phyloP scores from a whole-genome alignment of 2,329 filamentous ascomycete genomes.

The Tympanopsis confertula region DNA sequence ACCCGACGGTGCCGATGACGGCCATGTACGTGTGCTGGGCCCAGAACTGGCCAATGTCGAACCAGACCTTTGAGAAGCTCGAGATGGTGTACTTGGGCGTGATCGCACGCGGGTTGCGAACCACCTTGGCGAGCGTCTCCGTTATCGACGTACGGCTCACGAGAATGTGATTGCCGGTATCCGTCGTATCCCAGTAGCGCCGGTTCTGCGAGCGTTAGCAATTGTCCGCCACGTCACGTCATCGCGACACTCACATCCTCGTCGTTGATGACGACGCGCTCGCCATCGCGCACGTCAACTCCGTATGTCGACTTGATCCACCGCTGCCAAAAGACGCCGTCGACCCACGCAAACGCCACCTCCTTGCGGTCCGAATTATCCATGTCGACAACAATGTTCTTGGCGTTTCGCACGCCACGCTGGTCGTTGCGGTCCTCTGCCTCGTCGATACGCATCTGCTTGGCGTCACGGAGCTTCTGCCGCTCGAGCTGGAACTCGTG shows the following conservation, averaged over 20 bases:
- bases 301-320: constrained; percentile 95
- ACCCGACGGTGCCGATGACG: constrained; percentile 41
- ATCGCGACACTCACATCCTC: constrained; percentile 64
- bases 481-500: constrained; percentile 84
- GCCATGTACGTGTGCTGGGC: constrained; percentile 47
- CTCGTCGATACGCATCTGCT: constrained; percentile 91
- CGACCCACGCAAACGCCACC: constrained; percentile 92
- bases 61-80: constrained; percentile 29
- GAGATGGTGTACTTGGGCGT: constrained; percentile 34
- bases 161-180: constrained; percentile 49
- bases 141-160: constrained; percentile 52
- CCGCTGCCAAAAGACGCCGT: constrained; percentile 91
- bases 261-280: constrained; percentile 91
- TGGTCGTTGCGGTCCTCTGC: constrained; percentile 88
- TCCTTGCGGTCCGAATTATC: constrained; percentile 77
- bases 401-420: constrained; percentile 72
- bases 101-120: constrained; percentile 30
- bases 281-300: constrained; percentile 75
- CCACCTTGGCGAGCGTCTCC: constrained; percentile 39
- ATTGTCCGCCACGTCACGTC: not conserved
- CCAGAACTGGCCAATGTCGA: constrained; percentile 35
- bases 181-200: constrained; percentile 53
- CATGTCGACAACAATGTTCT: constrained; percentile 85
- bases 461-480: constrained; percentile 85
- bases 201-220: constrained; percentile 31